Conservation (phyloP, 345 rosid species). For the Reutealis trisperma region DNA sequence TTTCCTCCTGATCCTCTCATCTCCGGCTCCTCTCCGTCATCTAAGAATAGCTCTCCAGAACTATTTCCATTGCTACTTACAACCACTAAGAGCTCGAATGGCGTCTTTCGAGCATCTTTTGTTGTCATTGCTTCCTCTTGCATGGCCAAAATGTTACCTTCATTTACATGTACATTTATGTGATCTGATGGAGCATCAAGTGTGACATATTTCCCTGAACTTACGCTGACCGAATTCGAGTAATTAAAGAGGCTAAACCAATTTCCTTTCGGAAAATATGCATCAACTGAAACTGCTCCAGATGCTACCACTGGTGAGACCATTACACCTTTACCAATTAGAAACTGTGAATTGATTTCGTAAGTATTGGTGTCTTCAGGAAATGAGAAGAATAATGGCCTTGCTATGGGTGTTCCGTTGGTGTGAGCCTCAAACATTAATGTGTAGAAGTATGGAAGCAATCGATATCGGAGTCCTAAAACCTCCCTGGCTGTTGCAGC, state of each 20-base stretch:
- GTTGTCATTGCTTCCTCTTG: conserved; percentile 74
- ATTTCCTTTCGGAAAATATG: conserved; percentile 66
- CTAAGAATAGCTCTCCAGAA: conserved; percentile 59
- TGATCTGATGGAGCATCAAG: conserved; percentile 59
- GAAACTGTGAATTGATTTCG: conserved; percentile 51
- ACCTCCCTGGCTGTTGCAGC: conserved; percentile 58
- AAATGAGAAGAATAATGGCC: conserved; percentile 77
- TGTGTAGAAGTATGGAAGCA: conserved; percentile 73
- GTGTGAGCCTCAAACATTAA: conserved; percentile 61
- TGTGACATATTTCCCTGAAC: conserved; percentile 37
- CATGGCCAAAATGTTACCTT: conserved; percentile 66
- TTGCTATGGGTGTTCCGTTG: conserved; percentile 65
- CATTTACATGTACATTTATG: conserved; percentile 58
- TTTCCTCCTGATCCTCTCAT: conserved; percentile 55
- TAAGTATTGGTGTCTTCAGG: conserved; percentile 56
- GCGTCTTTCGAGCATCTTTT: conserved; percentile 47
- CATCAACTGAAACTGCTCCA: conserved; percentile 40
- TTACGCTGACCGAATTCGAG: conserved; percentile 40
- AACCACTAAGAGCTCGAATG: conserved; percentile 54
- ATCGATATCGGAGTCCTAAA: conserved; percentile 59
- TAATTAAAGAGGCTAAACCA: conserved; percentile 73
- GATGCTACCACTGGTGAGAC: conserved; percentile 55
- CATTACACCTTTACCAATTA: conserved; percentile 59
- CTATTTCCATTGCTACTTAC: conserved; percentile 40
- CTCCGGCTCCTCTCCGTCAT: conserved; percentile 54